Evolutionary conservation across 2,329 filamentous ascomycete genomes (phyloP).

Genomic region (Phialophora verrucosa): DNA sequence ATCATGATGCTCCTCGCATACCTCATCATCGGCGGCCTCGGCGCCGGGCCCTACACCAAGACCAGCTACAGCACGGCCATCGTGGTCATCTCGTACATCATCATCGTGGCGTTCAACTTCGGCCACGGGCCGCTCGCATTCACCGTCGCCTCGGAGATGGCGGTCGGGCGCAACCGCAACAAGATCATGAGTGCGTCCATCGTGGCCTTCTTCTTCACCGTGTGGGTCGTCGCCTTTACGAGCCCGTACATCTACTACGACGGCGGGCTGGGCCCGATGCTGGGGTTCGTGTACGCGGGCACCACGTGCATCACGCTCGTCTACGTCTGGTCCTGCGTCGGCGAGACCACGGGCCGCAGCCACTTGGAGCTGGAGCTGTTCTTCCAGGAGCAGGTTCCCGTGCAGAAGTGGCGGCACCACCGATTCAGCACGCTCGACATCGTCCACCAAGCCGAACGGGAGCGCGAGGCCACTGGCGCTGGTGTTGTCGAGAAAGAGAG

Average conservation of each 20-base stretch:
- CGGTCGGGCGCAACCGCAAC: slow-evolving; percentile 56
- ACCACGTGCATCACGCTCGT: slow-evolving; percentile 41
- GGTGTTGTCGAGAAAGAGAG: not conserved
- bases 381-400: slow-evolving; percentile 48
- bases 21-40: slow-evolving; percentile 25
- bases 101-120: slow-evolving; percentile 51
- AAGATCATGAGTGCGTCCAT: slow-evolving; percentile 55
- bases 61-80: slow-evolving; percentile 17
- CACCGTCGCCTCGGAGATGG: slow-evolving; percentile 54
- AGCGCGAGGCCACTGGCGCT: not conserved
- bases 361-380: slow-evolving; percentile 49
- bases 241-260: slow-evolving; percentile 47
- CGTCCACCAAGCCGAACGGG: not conserved
- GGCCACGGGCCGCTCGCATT: slow-evolving; percentile 51
- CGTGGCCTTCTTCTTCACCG: slow-evolving; percentile 47
- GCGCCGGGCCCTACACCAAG: slow-evolving; percentile 40
- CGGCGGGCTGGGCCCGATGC: slow-evolving; percentile 44
- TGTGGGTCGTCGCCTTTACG: slow-evolving; percentile 46
- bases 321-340: slow-evolving; percentile 49
- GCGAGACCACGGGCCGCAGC: slow-evolving; percentile 43
- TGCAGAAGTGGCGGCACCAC: slow-evolving; percentile 42
- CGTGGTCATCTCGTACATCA: slow-evolving; percentile 24
- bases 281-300: slow-evolving; percentile 46
- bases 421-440: not conserved
- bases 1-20: slow-evolving; percentile 23